Conservation (phyloP, 2,329 filamentous ascomycete genomes). For the Colletotrichum filicis region DNA sequence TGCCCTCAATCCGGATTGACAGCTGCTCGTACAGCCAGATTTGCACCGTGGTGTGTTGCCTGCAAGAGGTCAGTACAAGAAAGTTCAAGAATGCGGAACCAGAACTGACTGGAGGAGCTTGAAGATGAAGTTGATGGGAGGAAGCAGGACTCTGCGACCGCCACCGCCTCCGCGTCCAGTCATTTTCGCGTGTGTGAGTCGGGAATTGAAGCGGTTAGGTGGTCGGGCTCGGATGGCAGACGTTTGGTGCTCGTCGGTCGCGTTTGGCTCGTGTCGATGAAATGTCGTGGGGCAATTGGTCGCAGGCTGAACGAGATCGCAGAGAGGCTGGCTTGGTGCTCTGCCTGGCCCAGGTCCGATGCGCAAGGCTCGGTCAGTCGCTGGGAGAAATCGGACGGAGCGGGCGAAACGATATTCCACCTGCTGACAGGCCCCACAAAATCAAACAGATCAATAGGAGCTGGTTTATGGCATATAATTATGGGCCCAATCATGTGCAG, state of each 20-base stretch:
- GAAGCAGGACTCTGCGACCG: slow-evolving; percentile 69
- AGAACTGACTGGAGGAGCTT: slow-evolving; percentile 78
- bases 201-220: neutral
- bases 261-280: neutral
- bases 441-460: neutral
- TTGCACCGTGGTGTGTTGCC: slow-evolving; percentile 81
- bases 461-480: neutral
- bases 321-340: slow-evolving; percentile 12
- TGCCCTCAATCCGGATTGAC: slow-evolving; percentile 92
- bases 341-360: neutral
- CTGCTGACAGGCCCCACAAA: neutral
- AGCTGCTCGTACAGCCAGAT: slow-evolving; percentile 99
- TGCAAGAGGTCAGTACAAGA: neutral
- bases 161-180: slow-evolving; percentile 69
- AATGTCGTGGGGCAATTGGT: slow-evolving; percentile 11
- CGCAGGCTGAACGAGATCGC: neutral
- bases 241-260: neutral
- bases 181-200: slow-evolving; percentile 50
- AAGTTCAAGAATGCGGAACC: slow-evolving; percentile 21
- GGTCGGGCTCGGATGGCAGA: neutral
- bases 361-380: neutral
- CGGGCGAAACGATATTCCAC: slow-evolving; percentile 28
- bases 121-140: slow-evolving; percentile 68
- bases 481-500: neutral
- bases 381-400: slow-evolving; percentile 16